Percentiles rank a stretch among this genome's conserved stretches.
phyloP scores from a whole-genome alignment of 2,329 filamentous ascomycete species.

The Pseudogymnoascus sp. region DNA sequence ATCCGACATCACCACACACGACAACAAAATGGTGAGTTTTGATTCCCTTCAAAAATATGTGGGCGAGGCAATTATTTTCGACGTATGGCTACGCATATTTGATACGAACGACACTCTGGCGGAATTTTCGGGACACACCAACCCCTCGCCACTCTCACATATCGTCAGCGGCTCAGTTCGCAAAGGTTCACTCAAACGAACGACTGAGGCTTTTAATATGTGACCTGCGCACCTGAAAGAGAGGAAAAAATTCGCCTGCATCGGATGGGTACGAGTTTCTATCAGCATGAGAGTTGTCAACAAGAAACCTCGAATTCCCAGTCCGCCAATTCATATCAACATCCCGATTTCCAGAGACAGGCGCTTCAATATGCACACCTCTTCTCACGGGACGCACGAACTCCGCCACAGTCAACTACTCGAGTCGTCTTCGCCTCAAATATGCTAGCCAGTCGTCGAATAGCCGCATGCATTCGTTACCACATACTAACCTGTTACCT shows the following conservation, averaged over 20 bases:
- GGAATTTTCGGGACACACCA: constrained; percentile 4
- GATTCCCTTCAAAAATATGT: constrained; percentile 2
- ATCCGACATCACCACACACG: constrained; percentile 6
- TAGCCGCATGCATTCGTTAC: not conserved
- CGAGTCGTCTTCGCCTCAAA: not conserved
- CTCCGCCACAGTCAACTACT: not conserved
- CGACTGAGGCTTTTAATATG: not conserved
- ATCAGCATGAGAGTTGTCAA: not conserved
- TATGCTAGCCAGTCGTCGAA: constrained; percentile 3
- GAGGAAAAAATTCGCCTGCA: not conserved
- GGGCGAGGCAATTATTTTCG: constrained; percentile 3
- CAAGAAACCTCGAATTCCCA: not conserved
- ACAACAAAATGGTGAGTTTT: constrained; percentile 8
- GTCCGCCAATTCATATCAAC: not conserved
- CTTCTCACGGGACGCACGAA: not conserved
- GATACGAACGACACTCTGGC: not conserved
- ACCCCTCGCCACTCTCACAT: not conserved
- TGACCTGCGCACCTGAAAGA: not conserved
- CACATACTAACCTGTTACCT: not conserved
- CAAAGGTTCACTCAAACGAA: not conserved
- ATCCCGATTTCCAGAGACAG: not conserved
- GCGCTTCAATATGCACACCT: not conserved
- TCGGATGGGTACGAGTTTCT: not conserved
- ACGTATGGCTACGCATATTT: constrained; percentile 3
- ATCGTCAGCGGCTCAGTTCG: not conserved